Conservation (phyloP, 2,329 filamentous ascomycete species). For the Hymenoscyphus infarciens region DNA sequence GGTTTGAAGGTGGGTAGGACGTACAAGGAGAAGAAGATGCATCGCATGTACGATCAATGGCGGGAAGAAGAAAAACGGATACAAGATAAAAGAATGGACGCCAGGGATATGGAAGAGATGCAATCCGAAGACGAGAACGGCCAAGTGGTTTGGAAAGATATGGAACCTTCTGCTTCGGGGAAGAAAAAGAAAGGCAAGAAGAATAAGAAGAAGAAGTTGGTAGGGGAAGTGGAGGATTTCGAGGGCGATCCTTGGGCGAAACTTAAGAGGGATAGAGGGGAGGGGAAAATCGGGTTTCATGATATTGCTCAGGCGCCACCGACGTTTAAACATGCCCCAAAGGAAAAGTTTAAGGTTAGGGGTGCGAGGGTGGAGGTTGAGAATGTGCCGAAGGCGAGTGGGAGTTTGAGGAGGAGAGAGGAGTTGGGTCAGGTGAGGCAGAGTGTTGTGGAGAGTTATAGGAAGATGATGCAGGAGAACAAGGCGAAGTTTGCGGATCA, state of each 20-base stretch:
- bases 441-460: slow-evolving; percentile 70
- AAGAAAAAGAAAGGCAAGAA: slow-evolving; percentile 30
- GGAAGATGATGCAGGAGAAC: slow-evolving; percentile 62
- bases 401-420: slow-evolving; percentile 68
- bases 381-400: slow-evolving; percentile 65
- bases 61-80: slow-evolving; percentile 59
- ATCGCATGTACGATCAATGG: slow-evolving; percentile 77
- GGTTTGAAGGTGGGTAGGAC: slow-evolving; percentile 67
- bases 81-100: slow-evolving; percentile 32
- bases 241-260: slow-evolving; percentile 37
- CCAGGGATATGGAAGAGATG: slow-evolving; percentile 32
- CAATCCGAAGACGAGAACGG: slow-evolving; percentile 33
- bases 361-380: slow-evolving; percentile 64
- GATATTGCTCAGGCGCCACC: slow-evolving; percentile 36
- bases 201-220: slow-evolving; percentile 37
- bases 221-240: slow-evolving; percentile 40
- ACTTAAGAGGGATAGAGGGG: slow-evolving; percentile 30
- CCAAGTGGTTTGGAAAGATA: slow-evolving; percentile 55
- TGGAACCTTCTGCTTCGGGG: slow-evolving; percentile 33
- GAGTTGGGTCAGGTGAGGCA: slow-evolving; percentile 66
- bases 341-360: slow-evolving; percentile 43
- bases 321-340: slow-evolving; percentile 32
- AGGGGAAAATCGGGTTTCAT: slow-evolving; percentile 35
- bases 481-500: slow-evolving; percentile 9
- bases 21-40: slow-evolving; percentile 80